phyloP scores from a whole-genome alignment of 2,329 filamentous ascomycete genomes.

The Microdochium nivale region DNA sequence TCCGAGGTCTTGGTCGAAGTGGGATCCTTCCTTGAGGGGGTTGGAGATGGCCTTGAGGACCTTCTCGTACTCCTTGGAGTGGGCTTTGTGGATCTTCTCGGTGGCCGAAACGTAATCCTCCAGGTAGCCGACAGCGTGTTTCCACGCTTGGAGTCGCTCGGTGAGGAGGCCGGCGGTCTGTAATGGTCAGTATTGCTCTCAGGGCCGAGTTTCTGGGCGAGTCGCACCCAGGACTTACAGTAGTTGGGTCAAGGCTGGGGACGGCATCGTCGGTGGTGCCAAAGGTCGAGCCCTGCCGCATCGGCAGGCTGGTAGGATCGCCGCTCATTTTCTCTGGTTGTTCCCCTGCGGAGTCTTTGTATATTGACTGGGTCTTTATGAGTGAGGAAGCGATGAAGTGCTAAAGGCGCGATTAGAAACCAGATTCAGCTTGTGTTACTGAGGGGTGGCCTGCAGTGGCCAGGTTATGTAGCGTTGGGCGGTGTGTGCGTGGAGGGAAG shows the following conservation, averaged over 20 bases:
- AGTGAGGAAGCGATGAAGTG: too few species aligned
- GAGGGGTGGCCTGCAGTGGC: too few species aligned
- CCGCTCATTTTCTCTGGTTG: slow-evolving; percentile 15
- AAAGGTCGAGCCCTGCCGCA: slow-evolving; percentile 35
- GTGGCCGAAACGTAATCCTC: slow-evolving; percentile 83
- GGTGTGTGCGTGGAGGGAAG: too few species aligned
- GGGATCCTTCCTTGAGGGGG: slow-evolving; percentile 80
- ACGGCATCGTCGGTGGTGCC: slow-evolving; percentile 48
- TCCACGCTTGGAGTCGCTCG: slow-evolving; percentile 90
- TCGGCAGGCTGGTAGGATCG: slow-evolving; percentile 26
- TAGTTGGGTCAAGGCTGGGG: slow-evolving; percentile 49
- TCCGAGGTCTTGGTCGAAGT: slow-evolving; percentile 86
- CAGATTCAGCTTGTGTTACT: too few species aligned
- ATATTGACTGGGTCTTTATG: too few species aligned
- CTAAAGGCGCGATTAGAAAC: too few species aligned
- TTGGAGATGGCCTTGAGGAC: slow-evolving; percentile 85
- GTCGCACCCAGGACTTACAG: slow-evolving; percentile 29
- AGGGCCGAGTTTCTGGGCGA: not conserved
- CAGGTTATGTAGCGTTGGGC: too few species aligned
- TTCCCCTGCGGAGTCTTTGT: slow-evolving; percentile 1
- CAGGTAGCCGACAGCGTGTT: slow-evolving; percentile 83
- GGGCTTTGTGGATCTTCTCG: slow-evolving; percentile 75
- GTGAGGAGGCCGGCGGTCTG: slow-evolving; percentile 73
- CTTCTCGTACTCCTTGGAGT: slow-evolving; percentile 93
- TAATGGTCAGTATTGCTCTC: not conserved